Conservation (phyloP, 2,329 filamentous ascomycete genomes). For the Fusarium algeriense region DNA sequence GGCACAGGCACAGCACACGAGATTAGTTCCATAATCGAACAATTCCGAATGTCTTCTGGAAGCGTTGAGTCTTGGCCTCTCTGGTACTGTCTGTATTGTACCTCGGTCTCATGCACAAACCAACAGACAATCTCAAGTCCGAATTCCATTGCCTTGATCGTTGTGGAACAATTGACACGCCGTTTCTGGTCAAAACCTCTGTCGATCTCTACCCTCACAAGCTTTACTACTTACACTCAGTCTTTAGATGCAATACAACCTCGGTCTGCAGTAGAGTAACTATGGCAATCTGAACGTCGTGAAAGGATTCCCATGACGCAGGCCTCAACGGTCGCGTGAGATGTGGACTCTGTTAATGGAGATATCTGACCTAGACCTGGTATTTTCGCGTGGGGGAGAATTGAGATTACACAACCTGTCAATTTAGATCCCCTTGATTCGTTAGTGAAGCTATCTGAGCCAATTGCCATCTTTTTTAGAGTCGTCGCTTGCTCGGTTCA, state of each 20-base stretch:
- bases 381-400: not conserved
- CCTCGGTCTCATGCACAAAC: not conserved
- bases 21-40: conserved; percentile 21
- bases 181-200: not conserved
- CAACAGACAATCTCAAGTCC: not conserved
- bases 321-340: conserved; percentile 17
- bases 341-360: conserved; percentile 4
- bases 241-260: not conserved
- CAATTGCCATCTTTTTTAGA: not conserved
- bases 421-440: conserved; percentile 37
- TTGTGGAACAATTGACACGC: not conserved
- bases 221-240: not conserved
- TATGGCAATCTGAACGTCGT: not conserved
- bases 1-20: conserved; percentile 6
- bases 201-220: conserved; percentile 5
- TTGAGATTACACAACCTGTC: conserved; percentile 6
- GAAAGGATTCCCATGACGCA: conserved; percentile 7
- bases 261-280: not conserved
- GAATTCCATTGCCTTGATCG: conserved; percentile 12
- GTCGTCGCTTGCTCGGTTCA: not conserved
- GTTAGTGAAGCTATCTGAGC: conserved; percentile 4
- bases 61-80: conserved; percentile 11
- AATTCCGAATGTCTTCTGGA: conserved; percentile 31
- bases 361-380: conserved; percentile 14
- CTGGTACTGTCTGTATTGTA: not conserved